Evolutionary conservation across 129 eudicot genomes (phyloP), one percentile per base, ranked within the genome.

Genomic region (Rutidosis leptorrhynchoides): DNA sequence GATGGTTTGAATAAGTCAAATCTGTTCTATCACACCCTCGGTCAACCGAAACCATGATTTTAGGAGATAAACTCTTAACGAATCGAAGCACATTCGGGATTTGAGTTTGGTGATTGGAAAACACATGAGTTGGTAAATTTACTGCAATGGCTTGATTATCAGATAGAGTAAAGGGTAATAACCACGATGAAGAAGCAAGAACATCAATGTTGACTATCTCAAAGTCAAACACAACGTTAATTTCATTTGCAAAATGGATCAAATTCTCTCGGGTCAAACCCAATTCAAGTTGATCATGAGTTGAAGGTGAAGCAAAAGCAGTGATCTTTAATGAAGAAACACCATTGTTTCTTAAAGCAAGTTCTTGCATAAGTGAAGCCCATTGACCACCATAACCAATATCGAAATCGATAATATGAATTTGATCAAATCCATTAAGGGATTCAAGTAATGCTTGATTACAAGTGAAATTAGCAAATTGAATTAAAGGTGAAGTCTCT

Each of bases 281-380:
- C 9, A 88, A 81, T 58, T 85, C 92, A 1, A 88, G 83, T 65
- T 76, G 92, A 35, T 88, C 84, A 8, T 78, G n/a, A n/a, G n/a
- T 82, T 4, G 86, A 55, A 9, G 83, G 67, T 6, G 86, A 80
- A 20, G 89, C 87, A 40, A 88, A 79, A 1, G 89, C 89, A 1
- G 92, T 88, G 69, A 88, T 88, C 62, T 80, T 85, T 35, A 88
- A 62, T 0, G 85, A 69, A 3, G 83, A 83, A 15, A 79, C 68
- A 7, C 86, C 78, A 11, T 73, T 67, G 1, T 20, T 57, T 57
- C 83, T 71, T 25, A 83, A 70, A 27, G 92, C 84, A 22, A 88
- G 89, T 78, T 88, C 96, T 56, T 88, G 92, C 85, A 88, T 85
- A 40, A 88, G 61, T 0, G 96, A 83, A 10, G 96, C 96, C 96